Evolutionary conservation across 306 rosid species (phyloP), one percentile per base, ranked within the genome.

Genomic region (Rosa lucieae): DNA sequence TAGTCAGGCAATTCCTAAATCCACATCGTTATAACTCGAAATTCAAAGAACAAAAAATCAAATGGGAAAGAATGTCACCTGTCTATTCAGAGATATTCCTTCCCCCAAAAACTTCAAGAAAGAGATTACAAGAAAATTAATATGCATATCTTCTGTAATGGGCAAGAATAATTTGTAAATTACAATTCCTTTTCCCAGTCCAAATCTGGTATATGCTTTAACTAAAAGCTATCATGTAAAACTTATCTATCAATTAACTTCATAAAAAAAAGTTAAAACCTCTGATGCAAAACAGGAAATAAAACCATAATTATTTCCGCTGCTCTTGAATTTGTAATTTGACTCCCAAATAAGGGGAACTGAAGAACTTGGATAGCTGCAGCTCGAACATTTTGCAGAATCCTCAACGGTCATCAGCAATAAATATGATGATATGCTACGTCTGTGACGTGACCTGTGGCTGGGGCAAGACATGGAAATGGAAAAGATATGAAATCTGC

Each of bases 91-190:
- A 15, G n/a, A 70, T 13, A 21, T 21, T 5, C 58, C n/a, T 70
- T 23, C 75, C 56, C 1, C 9, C 32, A 18, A 29, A 49, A 32
- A 14, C 29, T 49, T 49, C 14, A 37, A 5, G 9, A 18, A 73
- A 0, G 61, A 47, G 63, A 81, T 74, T 44, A 51, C 71, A 49
- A 62, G 80, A 77, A 79, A 77, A 75, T 21, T 23, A 56, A 47
- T 40, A 56, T 48, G 49, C 15, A 79, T 29, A 44, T 46, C 1
- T 40, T 37, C 51, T 63, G 29, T 11, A 62, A 46, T 18, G 42
- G 49, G 2, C 0, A 21, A 65, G 21, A 65, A 26, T 5, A 13
- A 51, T 71, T 47, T 79, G 37, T 63, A 66, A 56, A 51, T 14
- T 61, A 23, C 43, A 48, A 48, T 62, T 9, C 26, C 53, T 1